Evolutionary conservation across 371 early-diverging fungal species (phyloP).

Genomic region (Dipsacomyces acuminosporus): DNA sequence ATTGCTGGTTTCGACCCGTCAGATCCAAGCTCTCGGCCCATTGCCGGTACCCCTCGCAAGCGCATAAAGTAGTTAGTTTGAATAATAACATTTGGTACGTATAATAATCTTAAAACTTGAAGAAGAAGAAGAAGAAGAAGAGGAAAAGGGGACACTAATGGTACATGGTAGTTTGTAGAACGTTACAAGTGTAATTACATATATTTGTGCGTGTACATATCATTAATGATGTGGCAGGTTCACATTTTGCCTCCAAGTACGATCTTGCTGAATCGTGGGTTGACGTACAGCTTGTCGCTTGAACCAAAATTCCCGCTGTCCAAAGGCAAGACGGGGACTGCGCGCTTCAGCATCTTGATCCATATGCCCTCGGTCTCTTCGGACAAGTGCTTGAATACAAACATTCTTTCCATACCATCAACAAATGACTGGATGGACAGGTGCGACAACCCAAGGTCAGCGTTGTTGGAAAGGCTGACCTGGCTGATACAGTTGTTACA

Average conservation of each 20-base stretch:
- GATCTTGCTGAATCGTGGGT: slow-evolving; percentile 16
- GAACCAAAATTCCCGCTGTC: slow-evolving; percentile 6
- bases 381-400: slow-evolving; percentile 17
- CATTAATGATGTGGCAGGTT: no score
- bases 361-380: slow-evolving; percentile 26
- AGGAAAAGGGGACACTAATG: no score
- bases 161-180: no score
- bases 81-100: no score
- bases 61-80: no score
- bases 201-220: no score
- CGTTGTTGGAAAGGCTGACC: slow-evolving; percentile 22
- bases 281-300: slow-evolving; percentile 23
- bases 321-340: slow-evolving; percentile 16
- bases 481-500: slow-evolving; percentile 19
- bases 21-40: no score
- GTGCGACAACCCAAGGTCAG: slow-evolving; percentile 14
- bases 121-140: no score
- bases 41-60: no score
- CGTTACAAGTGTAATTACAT: no score
- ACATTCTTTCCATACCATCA: slow-evolving; percentile 6
- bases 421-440: slow-evolving; percentile 24
- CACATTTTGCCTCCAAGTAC: slow-evolving; percentile 7
- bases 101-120: no score
- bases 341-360: slow-evolving; percentile 28
- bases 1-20: no score